Base-by-base conservation (phyloP, 1,284 basidiomycete genomes). In the Ganoderma lucidum region DNA sequence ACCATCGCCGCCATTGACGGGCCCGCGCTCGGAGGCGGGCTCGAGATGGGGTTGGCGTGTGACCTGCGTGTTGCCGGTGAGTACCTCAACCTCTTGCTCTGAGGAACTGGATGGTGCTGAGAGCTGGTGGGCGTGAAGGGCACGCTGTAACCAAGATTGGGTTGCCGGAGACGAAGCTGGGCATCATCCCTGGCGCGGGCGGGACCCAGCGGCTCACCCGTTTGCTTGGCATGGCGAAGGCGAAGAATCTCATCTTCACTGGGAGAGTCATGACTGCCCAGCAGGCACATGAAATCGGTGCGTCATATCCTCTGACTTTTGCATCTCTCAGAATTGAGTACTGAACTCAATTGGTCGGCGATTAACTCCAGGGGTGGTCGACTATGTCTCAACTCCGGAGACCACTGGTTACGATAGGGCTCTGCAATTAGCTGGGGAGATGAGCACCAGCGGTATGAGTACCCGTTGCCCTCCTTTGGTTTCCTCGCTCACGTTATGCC, bases 121-220 rank as follows among this genome's bases (percentile, higher is more conserved):
- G 10, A 23, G 12, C 9, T 48, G 35, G 17, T 12, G 45, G 66
- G 67, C 48, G 28, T 73, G 85, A 53, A 88, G 89, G 85, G 0
- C 79, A 81, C 71, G 81, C 82, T 39, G 93, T 93, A 23, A 89
- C 88, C 44, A 93, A 93, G 80, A 91, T 97, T 62, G 93, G 94
- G 3, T 82, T 97, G 15, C 94, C 95, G 2, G 95, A 97, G 80
- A 92, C 90, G 3, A 88, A 90, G 65, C 85, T 97, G 28, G 96
- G 96, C 6, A 98, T 98, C 73, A 98, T 98, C 67, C 96, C 96
- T 15, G 96, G 96, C 62, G 96, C 95, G n/a, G 96, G 96, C 2
- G 96, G 96, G 1, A 98, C 96, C 0, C 96, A 97, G 77, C 87
- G 97, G 44, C 87, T 94, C 23, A 91, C 95, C 1, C 89, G 95